phyloP scores from a whole-genome alignment of 2,329 filamentous ascomycete genomes.

The Domatiomyces globalis region DNA sequence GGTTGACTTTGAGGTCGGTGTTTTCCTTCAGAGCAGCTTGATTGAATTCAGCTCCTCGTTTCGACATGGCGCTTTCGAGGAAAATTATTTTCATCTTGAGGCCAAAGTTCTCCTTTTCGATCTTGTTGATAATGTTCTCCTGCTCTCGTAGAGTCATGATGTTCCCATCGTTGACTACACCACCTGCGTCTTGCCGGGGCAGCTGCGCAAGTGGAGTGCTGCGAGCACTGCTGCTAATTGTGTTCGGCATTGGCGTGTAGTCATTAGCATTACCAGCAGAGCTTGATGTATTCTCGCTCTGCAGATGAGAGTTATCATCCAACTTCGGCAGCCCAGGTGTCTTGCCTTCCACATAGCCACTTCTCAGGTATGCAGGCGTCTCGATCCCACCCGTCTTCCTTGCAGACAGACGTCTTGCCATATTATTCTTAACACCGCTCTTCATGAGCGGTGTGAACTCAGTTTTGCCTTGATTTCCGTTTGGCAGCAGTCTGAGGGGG shows the following conservation, averaged over 20 bases:
- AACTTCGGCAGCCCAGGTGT: slow-evolving; percentile 60
- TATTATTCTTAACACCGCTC: slow-evolving; percentile 54
- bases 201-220: slow-evolving; percentile 68
- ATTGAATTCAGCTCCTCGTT: slow-evolving; percentile 78
- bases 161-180: slow-evolving; percentile 69
- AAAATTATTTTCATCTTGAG: slow-evolving; percentile 96
- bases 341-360: slow-evolving; percentile 52
- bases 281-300: slow-evolving; percentile 49
- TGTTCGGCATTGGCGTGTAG: slow-evolving; percentile 60
- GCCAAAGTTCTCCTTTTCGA: slow-evolving; percentile 97
- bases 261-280: slow-evolving; percentile 48
- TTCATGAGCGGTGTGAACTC: slow-evolving; percentile 95
- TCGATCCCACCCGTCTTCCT: slow-evolving; percentile 43
- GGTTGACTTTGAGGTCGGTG: slow-evolving; percentile 86
- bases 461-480: slow-evolving; percentile 40
- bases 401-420: slow-evolving; percentile 45
- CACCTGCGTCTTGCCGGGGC: slow-evolving; percentile 47
- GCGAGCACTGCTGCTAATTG: slow-evolving; percentile 67
- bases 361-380: slow-evolving; percentile 55
- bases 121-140: slow-evolving; percentile 81
- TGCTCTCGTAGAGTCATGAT: slow-evolving; percentile 86
- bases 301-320: slow-evolving; percentile 56
- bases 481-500: slow-evolving; percentile 57
- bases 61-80: slow-evolving; percentile 76
- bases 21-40: slow-evolving; percentile 85